Evolutionary conservation across 2,329 filamentous ascomycete species (phyloP).

Genomic region (Calonectria pseudoturangicola): DNA sequence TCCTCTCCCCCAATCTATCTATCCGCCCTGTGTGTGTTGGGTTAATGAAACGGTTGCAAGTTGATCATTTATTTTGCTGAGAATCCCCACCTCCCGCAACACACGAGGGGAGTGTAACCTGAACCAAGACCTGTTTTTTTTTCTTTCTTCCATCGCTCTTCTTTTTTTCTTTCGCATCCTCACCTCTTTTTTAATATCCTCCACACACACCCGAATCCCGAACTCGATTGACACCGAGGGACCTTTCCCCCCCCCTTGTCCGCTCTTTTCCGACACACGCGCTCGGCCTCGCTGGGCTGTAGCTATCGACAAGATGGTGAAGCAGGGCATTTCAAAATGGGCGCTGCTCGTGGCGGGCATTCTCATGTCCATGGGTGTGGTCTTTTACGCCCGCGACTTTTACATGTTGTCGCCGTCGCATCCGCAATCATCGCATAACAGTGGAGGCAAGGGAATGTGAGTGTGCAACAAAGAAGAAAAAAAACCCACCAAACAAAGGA

Average conservation of each 20-base stretch:
- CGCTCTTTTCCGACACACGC: background rate
- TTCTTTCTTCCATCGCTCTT: background rate
- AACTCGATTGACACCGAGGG: background rate
- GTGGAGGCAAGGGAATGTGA: background rate
- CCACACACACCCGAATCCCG: background rate
- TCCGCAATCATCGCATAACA: background rate
- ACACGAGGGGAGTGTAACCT: background rate
- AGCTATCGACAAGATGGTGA: slow-evolving; percentile 21
- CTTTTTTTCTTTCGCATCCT: background rate
- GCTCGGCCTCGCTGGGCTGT: slow-evolving; percentile 6
- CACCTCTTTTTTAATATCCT: background rate
- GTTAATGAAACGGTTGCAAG: slow-evolving; percentile 12
- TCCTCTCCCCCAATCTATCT: background rate
- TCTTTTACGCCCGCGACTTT: slow-evolving; percentile 37
- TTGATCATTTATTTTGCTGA: background rate
- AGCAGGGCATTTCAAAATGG: slow-evolving; percentile 30
- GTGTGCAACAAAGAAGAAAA: background rate
- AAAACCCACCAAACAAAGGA: too few relatives aligned
- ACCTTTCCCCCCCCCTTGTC: slow-evolving; percentile 1
- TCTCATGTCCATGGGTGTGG: slow-evolving; percentile 29
- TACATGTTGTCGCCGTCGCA: slow-evolving; percentile 23
- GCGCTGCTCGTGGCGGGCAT: slow-evolving; percentile 10
- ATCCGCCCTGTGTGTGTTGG: background rate
- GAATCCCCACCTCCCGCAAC: slow-evolving; percentile 6
- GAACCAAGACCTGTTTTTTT: background rate